phyloP scores from a whole-genome alignment of 2,329 filamentous ascomycete genomes.

The Claviceps capensis region DNA sequence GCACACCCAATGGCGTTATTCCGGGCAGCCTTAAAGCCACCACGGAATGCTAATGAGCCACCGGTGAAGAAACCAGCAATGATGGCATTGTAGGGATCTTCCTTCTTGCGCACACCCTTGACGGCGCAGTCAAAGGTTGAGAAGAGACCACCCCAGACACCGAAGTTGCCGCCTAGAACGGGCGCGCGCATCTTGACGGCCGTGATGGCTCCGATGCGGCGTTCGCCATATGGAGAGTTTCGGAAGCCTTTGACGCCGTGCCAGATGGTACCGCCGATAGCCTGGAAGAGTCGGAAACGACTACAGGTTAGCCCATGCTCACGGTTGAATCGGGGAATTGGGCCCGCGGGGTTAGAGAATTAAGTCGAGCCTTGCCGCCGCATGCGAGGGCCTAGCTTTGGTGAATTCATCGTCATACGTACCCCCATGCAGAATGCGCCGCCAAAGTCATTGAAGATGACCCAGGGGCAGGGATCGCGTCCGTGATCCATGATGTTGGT shows the following conservation, averaged over 20 bases:
- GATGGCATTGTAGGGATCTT: conserved; percentile 96
- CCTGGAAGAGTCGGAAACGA: conserved; percentile 26
- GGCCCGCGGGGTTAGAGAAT: too few species aligned
- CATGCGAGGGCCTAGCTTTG: not conserved
- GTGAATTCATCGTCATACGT: conserved; percentile 24
- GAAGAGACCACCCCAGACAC: conserved; percentile 94
- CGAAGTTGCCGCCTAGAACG: conserved; percentile 93
- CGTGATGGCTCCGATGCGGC: conserved; percentile 88
- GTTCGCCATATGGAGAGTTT: conserved; percentile 83
- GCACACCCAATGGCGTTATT: conserved; percentile 96
- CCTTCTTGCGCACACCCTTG: conserved; percentile 89
- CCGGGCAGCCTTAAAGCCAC: conserved; percentile 79
- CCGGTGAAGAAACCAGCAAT: conserved; percentile 95
- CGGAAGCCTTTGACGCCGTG: conserved; percentile 93
- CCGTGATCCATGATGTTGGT: conserved; percentile 70
- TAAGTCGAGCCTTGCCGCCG: not conserved
- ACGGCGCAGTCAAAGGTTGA: conserved; percentile 93
- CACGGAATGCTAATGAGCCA: conserved; percentile 79
- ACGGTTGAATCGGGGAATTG: not conserved
- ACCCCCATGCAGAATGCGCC: conserved; percentile 96
- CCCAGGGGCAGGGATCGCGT: conserved; percentile 92
- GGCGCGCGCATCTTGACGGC: conserved; percentile 96
- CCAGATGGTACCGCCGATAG: conserved; percentile 76
- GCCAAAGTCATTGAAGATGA: conserved; percentile 92
- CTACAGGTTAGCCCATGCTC: not conserved